Percentiles rank a stretch among this genome's conserved stretches.
Evolutionary conservation across 2,329 filamentous ascomycete genomes (phyloP).

Genomic region (Didymella keratinophila): DNA sequence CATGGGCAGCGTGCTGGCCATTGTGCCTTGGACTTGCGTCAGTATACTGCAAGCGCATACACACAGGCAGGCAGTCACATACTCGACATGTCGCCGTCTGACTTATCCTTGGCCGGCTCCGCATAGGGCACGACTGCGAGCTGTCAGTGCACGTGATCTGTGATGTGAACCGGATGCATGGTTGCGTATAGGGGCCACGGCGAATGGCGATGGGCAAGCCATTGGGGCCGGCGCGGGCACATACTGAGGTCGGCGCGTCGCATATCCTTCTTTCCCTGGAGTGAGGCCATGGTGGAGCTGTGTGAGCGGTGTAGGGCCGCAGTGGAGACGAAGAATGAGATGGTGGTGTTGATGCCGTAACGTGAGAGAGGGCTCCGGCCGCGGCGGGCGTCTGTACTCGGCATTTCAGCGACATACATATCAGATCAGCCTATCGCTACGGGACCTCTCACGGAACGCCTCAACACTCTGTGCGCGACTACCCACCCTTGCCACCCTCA

Average conservation of each 20-base stretch:
- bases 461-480: conserved; percentile 21
- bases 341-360: conserved; percentile 22
- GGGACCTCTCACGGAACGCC: conserved; percentile 6
- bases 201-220: conserved; percentile 3
- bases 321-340: conserved; percentile 27
- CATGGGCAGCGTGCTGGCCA: conserved; percentile 88
- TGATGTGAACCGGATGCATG: conserved; percentile 13
- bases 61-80: conserved; percentile 48
- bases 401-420: conserved; percentile 9
- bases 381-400: conserved; percentile 8
- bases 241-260: conserved; percentile 75
- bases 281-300: conserved; percentile 65
- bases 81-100: conserved; percentile 73
- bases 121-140: conserved; percentile 83
- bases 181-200: conserved; percentile 17
- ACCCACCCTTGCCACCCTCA: conserved; percentile 7
- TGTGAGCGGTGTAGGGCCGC: conserved; percentile 26
- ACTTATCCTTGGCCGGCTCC: conserved; percentile 72
- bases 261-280: conserved; percentile 70
- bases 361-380: conserved; percentile 11
- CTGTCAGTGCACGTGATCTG: conserved; percentile 42
- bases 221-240: conserved; percentile 38
- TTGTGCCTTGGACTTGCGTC: conserved; percentile 57
- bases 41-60: conserved; percentile 7
- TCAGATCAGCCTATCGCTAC: conserved; percentile 9